Percentiles rank a stretch among this genome's conserved stretches.
phyloP scores from a whole-genome alignment of 2,329 filamentous ascomycete species.

The Cryphonectria naterciae region DNA sequence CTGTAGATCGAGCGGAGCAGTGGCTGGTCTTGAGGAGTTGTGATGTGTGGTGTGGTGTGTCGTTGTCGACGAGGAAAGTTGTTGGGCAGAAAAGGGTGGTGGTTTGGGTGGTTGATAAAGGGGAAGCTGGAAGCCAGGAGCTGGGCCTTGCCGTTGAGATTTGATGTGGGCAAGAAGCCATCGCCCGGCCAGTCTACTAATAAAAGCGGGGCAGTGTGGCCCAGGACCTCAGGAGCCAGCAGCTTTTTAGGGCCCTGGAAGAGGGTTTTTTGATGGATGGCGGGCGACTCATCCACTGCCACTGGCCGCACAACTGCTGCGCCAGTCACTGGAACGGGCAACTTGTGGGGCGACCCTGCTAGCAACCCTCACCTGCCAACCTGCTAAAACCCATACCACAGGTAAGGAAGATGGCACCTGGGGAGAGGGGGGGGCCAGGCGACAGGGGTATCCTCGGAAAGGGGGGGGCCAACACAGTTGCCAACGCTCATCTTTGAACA shows the following conservation, averaged over 20 bases:
- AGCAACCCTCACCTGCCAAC: conserved; percentile 3
- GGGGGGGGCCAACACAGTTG: conserved; percentile 4
- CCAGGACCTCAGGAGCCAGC: conserved; percentile 7
- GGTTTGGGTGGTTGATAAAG: conserved; percentile 30
- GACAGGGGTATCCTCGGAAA: conserved; percentile 1
- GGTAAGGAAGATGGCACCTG: conserved; percentile 3
- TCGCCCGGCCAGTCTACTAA: conserved; percentile 27
- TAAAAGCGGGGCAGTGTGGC: conserved; percentile 25
- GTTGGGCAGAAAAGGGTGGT: conserved; percentile 26
- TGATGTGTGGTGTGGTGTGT: conserved; percentile 17
- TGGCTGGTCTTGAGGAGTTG: conserved; percentile 23
- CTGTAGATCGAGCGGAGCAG: conserved; percentile 27
- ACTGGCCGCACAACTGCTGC: conserved; percentile 21
- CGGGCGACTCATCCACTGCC: conserved; percentile 19
- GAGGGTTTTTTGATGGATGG: conserved; percentile 15
- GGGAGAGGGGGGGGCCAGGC: not conserved
- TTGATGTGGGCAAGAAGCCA: conserved; percentile 31
- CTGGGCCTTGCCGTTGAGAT: conserved; percentile 30
- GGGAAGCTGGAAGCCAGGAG: conserved; percentile 27
- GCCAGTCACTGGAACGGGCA: conserved; percentile 28
- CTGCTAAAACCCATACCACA: not conserved
- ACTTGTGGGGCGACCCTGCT: conserved; percentile 22
- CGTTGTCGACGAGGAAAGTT: conserved; percentile 28
- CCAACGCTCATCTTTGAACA: conserved; percentile 4
- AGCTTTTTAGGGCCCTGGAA: not conserved